Percentiles rank a stretch among this genome's conserved stretches.
Evolutionary conservation across 1,284 basidiomycete species (phyloP).

Genomic region (Malassezia cuniculi): DNA sequence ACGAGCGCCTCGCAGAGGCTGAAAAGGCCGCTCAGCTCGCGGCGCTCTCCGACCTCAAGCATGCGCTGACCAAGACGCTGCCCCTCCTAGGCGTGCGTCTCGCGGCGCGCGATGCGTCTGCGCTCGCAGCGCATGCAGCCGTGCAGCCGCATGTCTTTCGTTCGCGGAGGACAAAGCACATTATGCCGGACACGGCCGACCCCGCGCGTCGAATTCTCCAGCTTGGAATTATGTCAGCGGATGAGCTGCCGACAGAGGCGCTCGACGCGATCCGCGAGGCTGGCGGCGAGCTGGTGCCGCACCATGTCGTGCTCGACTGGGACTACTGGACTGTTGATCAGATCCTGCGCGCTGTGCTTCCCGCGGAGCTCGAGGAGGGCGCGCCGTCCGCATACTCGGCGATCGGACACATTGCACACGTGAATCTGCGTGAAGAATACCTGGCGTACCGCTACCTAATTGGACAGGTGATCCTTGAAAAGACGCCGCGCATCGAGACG

Average conservation of each 20-base stretch:
- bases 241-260: neutral
- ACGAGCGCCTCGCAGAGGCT: neutral
- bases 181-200: constrained; percentile 9
- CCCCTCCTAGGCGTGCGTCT: constrained; percentile 11
- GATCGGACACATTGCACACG: constrained; percentile 76
- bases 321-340: constrained; percentile 15
- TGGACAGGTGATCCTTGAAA: constrained; percentile 61
- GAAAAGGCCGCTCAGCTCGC: constrained; percentile 8
- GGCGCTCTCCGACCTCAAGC: constrained; percentile 3
- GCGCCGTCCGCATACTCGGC: constrained; percentile 76
- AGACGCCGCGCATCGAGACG: constrained; percentile 59
- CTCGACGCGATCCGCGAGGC: constrained; percentile 1
- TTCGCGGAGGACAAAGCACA: constrained; percentile 10
- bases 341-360: constrained; percentile 13
- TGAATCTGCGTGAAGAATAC: constrained; percentile 82
- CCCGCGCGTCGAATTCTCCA: constrained; percentile 6
- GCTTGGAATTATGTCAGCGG: constrained; percentile 2
- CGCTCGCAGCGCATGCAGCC: constrained; percentile 3
- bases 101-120: constrained; percentile 2
- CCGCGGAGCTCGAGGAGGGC: constrained; percentile 45
- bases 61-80: constrained; percentile 6
- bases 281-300: constrained; percentile 2
- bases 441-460: constrained; percentile 80
- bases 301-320: constrained; percentile 11
- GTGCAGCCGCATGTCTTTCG: constrained; percentile 11